Evolutionary conservation across 164 flowering plant genomes (phyloP).

Genomic region (Litsea cubeba): DNA sequence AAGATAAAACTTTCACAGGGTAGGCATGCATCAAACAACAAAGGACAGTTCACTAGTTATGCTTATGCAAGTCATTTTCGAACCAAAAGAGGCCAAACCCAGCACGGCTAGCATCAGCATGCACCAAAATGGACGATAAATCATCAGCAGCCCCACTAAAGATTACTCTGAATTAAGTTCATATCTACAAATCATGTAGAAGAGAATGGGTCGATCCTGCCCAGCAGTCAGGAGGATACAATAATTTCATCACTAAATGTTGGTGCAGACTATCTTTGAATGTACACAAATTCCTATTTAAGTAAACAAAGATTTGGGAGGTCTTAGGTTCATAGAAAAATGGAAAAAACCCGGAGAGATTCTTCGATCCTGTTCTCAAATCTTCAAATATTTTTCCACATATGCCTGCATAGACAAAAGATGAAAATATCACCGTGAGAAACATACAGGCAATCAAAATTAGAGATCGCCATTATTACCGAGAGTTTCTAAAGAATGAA

Average conservation of each 20-base stretch:
- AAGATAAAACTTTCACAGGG: background rate
- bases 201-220: background rate
- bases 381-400: constrained; percentile 33
- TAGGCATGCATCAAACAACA: background rate
- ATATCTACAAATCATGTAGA: background rate
- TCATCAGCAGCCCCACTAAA: background rate
- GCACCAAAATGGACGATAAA: background rate
- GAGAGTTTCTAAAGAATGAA: too few relatives aligned
- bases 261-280: background rate
- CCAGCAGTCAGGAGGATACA: background rate
- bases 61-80: background rate
- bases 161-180: background rate
- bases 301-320: background rate
- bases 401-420: constrained; percentile 28
- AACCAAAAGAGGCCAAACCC: too few relatives aligned
- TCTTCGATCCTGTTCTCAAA: constrained; percentile 6
- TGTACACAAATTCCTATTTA: background rate
- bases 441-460: background rate
- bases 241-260: background rate
- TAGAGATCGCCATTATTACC: background rate
- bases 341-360: background rate
- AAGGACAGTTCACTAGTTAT: background rate
- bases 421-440: background rate
- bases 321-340: background rate
- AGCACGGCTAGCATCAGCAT: background rate